Evolutionary conservation across 1,284 basidiomycete species (phyloP), one percentile per base, ranked within the genome.

Genomic region (Moesziomyces parantarcticus): DNA sequence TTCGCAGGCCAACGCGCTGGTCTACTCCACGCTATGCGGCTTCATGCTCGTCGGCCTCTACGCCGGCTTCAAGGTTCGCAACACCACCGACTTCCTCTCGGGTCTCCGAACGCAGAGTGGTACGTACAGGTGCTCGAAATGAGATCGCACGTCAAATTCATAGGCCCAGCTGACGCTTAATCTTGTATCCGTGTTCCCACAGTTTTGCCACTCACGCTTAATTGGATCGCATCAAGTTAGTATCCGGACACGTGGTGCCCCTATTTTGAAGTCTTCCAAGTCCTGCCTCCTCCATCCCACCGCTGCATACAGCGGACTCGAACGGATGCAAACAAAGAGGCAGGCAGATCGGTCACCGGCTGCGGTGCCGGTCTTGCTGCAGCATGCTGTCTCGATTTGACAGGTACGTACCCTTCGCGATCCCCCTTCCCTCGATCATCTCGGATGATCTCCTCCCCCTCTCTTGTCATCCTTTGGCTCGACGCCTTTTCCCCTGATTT

Each of bases 221-320:
- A 83, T 58, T 83, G 82, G 82, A 77, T 83, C 68, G 77, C 82
- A 48, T 80, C 79, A 64, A 82, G 82, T 83, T 76, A 78, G 81
- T 83, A 71, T 50, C 44, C 43, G 21, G 54, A 25, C 32, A 40
- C 50, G 16, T 10, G 10, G 43, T 20, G 20, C 41, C 22, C 25
- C 46, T 44, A 50, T 63, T 54, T 59, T 62, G 44, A 75, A 62
- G 45, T 65, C 55, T 58, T 11, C 11, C 13, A 49, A 11, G 36
- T 20, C 36, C 49, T 49, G 50, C 21, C 23, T 16, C 41, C 60
- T 53, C 63, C 60, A 59, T 69, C 60, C 60, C 65, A 51, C 55
- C 60, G 66, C 61, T 60, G 57, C 61, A 56, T 29, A 63, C 55
- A 67, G 63, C 58, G 60, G 69, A 51, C 60, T 63, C 60, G 58